These are phyloP conservation scores for Huntiella omanensis DNA, from an alignment of 2,329 filamentous ascomycete genomes.

Conservation along the genomic window DNA sequence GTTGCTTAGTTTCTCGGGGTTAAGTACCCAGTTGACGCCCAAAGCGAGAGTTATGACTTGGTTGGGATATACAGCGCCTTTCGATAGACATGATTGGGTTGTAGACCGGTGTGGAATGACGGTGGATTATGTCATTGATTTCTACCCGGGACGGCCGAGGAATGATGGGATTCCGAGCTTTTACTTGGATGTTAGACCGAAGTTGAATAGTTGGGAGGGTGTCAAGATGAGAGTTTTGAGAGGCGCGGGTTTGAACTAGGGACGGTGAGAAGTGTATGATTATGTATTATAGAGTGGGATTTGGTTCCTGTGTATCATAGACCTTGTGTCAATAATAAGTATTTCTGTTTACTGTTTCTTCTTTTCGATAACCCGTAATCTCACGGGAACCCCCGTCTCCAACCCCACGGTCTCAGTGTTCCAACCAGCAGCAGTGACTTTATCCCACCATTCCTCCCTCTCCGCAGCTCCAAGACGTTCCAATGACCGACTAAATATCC, in stretches of 20 bases:
- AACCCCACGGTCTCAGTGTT: constrained; percentile 19
- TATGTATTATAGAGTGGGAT: neutral
- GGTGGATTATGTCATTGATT: constrained; percentile 94
- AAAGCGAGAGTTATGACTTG: constrained; percentile 65
- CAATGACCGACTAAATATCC: accelerated
- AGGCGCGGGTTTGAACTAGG: constrained; percentile 29
- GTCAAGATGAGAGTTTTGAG: constrained; percentile 44
- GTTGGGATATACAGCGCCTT: constrained; percentile 77
- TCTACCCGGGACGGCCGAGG: constrained; percentile 55
- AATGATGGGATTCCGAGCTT: constrained; percentile 32
- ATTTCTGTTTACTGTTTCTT: constrained; percentile 5
- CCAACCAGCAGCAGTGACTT: constrained; percentile 18
- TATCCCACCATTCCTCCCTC: neutral
- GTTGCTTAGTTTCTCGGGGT: constrained; percentile 66
- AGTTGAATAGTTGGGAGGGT: constrained; percentile 49
- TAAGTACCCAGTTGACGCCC: constrained; percentile 52
- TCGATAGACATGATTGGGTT: constrained; percentile 95
- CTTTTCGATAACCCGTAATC: constrained; percentile 13
- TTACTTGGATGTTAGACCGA: constrained; percentile 49
- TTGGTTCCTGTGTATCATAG: constrained; percentile 12
- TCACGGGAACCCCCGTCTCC: constrained; percentile 20
- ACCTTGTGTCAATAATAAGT: constrained; percentile 13
- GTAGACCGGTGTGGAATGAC: constrained; percentile 74
- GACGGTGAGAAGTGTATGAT: neutral
- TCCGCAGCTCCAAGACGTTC: neutral